Evolutionary conservation across 208 protist genomes (phyloP).

Genomic region (Leishmania aethiopica): DNA sequence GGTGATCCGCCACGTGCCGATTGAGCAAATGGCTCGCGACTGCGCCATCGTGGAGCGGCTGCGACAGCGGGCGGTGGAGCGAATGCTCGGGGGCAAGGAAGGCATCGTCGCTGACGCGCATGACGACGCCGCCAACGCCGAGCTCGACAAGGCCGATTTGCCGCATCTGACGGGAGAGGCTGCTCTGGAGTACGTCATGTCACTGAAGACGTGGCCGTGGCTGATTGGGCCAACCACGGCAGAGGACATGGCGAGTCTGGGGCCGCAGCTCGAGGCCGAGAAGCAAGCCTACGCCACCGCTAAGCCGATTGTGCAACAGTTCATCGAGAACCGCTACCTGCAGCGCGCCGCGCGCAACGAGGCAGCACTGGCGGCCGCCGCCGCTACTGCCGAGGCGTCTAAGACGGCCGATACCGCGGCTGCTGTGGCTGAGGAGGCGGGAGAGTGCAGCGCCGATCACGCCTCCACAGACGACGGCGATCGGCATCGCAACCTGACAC

Average conservation of each 20-base stretch:
- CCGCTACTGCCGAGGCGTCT: conserved; percentile 2
- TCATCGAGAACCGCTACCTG: conserved; percentile 40
- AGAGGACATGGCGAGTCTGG: conserved; percentile 30
- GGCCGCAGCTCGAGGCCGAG: conserved; percentile 30
- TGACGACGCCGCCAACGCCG: conserved; percentile 1
- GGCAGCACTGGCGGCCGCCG: conserved; percentile 2
- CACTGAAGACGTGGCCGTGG: conserved; percentile 43
- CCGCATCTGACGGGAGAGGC: conserved; percentile 22
- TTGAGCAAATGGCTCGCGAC: conserved; percentile 46
- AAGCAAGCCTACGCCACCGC: conserved; percentile 33
- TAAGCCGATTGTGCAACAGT: conserved; percentile 41
- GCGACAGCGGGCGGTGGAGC: conserved; percentile 24
- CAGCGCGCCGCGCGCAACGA: conserved; percentile 31
- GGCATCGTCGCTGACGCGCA: neutral
- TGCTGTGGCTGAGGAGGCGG: neutral
- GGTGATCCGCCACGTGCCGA: conserved; percentile 38
- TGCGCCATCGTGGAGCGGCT: conserved; percentile 33
- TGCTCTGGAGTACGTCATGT: conserved; percentile 29
- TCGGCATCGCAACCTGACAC: conserved; percentile 8
- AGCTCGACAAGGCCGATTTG: conserved; percentile 6
- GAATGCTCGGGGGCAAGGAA: conserved; percentile 15
- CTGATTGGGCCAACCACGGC: conserved; percentile 36
- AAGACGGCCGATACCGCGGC: neutral
- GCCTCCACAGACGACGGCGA: conserved; percentile 19
- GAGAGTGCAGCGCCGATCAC: conserved; percentile 3